Conservation (phyloP, 1,139 yeast genomes). For the Zygoascus hellenicus region DNA sequence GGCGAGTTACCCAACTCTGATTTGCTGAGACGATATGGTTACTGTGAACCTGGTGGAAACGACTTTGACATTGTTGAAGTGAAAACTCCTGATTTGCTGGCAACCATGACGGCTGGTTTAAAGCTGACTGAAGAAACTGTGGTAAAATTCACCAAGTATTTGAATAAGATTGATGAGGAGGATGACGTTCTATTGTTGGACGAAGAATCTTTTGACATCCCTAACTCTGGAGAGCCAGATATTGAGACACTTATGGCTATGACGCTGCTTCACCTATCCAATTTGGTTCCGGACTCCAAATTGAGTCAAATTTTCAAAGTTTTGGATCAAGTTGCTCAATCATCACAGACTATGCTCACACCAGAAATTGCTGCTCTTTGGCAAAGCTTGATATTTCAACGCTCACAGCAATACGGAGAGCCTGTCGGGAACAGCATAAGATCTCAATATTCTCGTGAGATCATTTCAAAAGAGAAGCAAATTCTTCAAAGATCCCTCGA, state of each 20-base stretch:
- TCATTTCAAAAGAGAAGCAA: constrained; percentile 25
- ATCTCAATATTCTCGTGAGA: constrained; percentile 15
- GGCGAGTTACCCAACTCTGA: constrained; percentile 91
- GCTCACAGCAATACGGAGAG: not conserved
- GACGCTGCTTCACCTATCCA: constrained; percentile 14
- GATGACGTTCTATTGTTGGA: constrained; percentile 28
- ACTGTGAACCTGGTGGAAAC: constrained; percentile 73
- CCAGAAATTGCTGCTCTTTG: constrained; percentile 3
- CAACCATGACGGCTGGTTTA: constrained; percentile 13
- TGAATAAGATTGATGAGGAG: constrained; percentile 18
- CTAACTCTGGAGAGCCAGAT: constrained; percentile 24
- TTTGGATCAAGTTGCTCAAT: constrained; percentile 14
- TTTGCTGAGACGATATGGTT: constrained; percentile 82
- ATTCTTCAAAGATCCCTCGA: constrained; percentile 19
- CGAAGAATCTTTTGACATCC: constrained; percentile 30
- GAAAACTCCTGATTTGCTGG: constrained; percentile 22
- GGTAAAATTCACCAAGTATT: not conserved
- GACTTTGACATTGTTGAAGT: constrained; percentile 79
- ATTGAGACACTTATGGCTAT: constrained; percentile 17
- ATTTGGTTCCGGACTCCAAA: constrained; percentile 11
- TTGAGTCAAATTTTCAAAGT: constrained; percentile 18
- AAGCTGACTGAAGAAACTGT: constrained; percentile 12
- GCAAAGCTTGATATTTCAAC: not conserved
- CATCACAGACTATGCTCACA: not conserved
- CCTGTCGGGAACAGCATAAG: not conserved